Percentiles rank a stretch among this genome's conserved stretches.
phyloP scores from a whole-genome alignment of 2,329 filamentous ascomycete species.

The Xylariaceae sp. region DNA sequence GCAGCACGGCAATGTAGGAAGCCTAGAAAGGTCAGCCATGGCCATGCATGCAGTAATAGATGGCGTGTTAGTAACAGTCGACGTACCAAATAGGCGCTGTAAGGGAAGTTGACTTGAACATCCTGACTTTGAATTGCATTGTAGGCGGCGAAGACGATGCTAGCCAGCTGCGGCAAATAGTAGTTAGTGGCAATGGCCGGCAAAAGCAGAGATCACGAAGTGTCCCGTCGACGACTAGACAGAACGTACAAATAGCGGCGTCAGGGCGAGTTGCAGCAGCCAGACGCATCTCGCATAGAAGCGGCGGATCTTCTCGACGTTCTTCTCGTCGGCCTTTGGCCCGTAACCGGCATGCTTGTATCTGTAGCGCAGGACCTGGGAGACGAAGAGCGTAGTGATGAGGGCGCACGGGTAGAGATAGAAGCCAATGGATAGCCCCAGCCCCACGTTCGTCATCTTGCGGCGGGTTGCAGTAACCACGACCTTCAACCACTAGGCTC shows the following conservation, averaged over 20 bases:
- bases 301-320: slow-evolving; percentile 27
- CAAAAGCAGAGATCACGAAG: too few species aligned
- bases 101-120: slow-evolving; percentile 33
- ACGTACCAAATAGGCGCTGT: slow-evolving; percentile 38
- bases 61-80: neutral
- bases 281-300: slow-evolving; percentile 35
- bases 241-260: slow-evolving; percentile 27
- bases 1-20: slow-evolving; percentile 37
- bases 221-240: neutral
- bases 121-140: slow-evolving; percentile 32
- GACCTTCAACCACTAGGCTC: neutral
- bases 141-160: slow-evolving; percentile 32
- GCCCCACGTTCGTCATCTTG: slow-evolving; percentile 33
- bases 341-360: slow-evolving; percentile 31
- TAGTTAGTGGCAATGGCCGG: neutral
- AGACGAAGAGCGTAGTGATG: slow-evolving; percentile 34
- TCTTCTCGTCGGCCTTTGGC: slow-evolving; percentile 29
- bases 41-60: neutral
- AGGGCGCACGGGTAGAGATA: slow-evolving; percentile 39
- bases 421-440: slow-evolving; percentile 37
- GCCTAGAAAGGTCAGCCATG: slow-evolving; percentile 26
- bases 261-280: slow-evolving; percentile 33
- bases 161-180: slow-evolving; percentile 27
- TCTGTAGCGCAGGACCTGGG: slow-evolving; percentile 35
- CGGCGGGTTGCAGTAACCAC: slow-evolving; percentile 9